Conservation (phyloP, 2,329 filamentous ascomycete species). For the Colletotrichum tanaceti region DNA sequence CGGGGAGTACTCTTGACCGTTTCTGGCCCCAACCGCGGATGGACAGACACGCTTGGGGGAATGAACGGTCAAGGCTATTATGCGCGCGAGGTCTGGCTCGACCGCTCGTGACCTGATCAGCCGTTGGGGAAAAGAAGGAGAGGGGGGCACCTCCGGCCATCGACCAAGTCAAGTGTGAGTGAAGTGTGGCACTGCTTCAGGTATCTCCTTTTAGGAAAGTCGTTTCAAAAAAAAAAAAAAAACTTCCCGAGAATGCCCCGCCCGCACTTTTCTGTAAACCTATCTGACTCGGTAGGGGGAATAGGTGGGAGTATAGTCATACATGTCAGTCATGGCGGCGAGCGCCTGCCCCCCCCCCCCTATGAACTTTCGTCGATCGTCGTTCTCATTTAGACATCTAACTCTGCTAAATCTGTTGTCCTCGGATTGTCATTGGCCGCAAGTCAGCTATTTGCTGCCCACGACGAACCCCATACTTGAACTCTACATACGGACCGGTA, state of each 20-base stretch:
- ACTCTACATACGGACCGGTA: neutral
- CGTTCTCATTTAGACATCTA: too few species aligned
- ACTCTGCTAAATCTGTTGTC: neutral
- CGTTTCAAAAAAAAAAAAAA: too few species aligned
- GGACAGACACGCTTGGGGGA: constrained; percentile 12
- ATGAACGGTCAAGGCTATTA: too few species aligned
- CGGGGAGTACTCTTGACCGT: neutral
- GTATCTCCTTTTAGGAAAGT: too few species aligned
- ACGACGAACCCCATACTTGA: neutral
- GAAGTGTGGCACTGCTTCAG: neutral
- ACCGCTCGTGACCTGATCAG: neutral
- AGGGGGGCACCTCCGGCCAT: neutral
- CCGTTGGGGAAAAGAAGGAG: neutral
- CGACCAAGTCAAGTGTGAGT: too few species aligned
- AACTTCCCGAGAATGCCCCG: too few species aligned
- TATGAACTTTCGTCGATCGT: neutral
- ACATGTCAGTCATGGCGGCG: neutral
- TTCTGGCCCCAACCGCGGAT: neutral
- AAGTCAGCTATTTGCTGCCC: neutral
- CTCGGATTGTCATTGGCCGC: neutral
- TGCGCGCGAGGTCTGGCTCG: neutral
- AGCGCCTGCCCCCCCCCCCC: neutral
- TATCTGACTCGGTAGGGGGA: neutral
- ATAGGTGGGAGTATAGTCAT: neutral
- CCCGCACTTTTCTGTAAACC: neutral